phyloP scores from a whole-genome alignment of 148 eudicot genomes.

The Agrostemma githago region DNA sequence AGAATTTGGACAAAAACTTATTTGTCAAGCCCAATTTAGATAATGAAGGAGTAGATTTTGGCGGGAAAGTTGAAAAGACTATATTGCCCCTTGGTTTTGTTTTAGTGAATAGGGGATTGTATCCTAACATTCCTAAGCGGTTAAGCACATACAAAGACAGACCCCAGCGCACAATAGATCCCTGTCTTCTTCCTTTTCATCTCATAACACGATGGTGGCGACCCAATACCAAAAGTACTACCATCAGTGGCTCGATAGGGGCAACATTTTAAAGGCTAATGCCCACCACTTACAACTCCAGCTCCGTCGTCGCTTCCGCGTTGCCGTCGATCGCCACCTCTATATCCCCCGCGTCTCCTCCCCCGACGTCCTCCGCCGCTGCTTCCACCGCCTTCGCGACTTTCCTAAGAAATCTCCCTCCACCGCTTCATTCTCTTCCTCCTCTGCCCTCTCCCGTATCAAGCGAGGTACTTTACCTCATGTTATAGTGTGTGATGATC shows the following conservation, averaged over 20 bases:
- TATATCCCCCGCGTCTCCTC: slow-evolving; percentile 34
- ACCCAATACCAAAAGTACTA: slow-evolving; percentile 23
- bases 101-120: too few relatives aligned
- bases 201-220: slow-evolving; percentile 16
- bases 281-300: slow-evolving; percentile 43
- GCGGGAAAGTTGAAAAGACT: too few relatives aligned
- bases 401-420: slow-evolving; percentile 33
- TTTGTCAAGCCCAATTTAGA: too few relatives aligned
- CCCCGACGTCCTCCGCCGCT: slow-evolving; percentile 22
- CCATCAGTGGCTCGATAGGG: slow-evolving; percentile 37
- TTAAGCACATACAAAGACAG: too few relatives aligned
- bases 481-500: neutral
- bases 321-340: slow-evolving; percentile 49
- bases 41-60: too few relatives aligned
- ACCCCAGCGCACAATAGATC: too few relatives aligned
- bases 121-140: too few relatives aligned
- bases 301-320: slow-evolving; percentile 47
- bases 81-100: too few relatives aligned
- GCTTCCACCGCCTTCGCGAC: neutral
- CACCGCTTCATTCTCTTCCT: slow-evolving; percentile 24
- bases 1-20: too few relatives aligned
- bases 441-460: slow-evolving; percentile 54
- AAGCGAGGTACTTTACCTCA: slow-evolving; percentile 45
- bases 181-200: too few relatives aligned
- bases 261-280: slow-evolving; percentile 39